Evolutionary conservation across 352 stramenopile species (phyloP).

Genomic region (Phytophthora multivora): DNA sequence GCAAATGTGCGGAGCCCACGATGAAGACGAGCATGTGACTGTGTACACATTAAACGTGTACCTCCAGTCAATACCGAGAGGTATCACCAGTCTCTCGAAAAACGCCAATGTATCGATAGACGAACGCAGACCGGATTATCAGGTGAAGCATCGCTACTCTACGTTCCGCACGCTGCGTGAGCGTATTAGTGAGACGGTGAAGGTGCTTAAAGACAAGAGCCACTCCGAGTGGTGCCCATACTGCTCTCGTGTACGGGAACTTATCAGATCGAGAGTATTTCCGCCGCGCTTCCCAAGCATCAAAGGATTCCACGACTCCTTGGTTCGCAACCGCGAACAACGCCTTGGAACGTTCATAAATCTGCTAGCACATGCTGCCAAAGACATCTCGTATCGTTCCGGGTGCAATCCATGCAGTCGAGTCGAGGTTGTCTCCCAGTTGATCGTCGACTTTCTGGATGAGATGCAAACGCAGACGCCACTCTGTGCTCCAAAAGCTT

Average conservation of each 20-base stretch:
- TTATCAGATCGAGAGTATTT: slow-evolving; percentile 42
- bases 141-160: slow-evolving; percentile 60
- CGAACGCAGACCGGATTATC: slow-evolving; percentile 27
- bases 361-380: slow-evolving; percentile 39
- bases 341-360: slow-evolving; percentile 49
- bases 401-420: slow-evolving; percentile 40
- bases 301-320: slow-evolving; percentile 8
- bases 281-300: slow-evolving; percentile 40
- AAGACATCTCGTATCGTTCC: slow-evolving; percentile 54
- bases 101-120: not conserved
- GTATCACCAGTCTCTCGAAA: slow-evolving; percentile 31
- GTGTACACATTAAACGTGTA: slow-evolving; percentile 55
- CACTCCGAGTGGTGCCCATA: slow-evolving; percentile 61
- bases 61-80: slow-evolving; percentile 36
- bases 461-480: slow-evolving; percentile 23
- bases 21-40: slow-evolving; percentile 19
- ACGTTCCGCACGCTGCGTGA: slow-evolving; percentile 50
- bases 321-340: slow-evolving; percentile 28
- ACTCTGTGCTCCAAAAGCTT: not conserved
- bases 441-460: slow-evolving; percentile 61
- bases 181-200: slow-evolving; percentile 26
- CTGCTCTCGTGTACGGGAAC: slow-evolving; percentile 46
- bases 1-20: slow-evolving; percentile 34
- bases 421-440: slow-evolving; percentile 43
- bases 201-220: slow-evolving; percentile 24